Evolutionary conservation across 805 yeast genomes (phyloP), one percentile per base, ranked within the genome.

Genomic region (Debaryomyces tyrocola): DNA sequence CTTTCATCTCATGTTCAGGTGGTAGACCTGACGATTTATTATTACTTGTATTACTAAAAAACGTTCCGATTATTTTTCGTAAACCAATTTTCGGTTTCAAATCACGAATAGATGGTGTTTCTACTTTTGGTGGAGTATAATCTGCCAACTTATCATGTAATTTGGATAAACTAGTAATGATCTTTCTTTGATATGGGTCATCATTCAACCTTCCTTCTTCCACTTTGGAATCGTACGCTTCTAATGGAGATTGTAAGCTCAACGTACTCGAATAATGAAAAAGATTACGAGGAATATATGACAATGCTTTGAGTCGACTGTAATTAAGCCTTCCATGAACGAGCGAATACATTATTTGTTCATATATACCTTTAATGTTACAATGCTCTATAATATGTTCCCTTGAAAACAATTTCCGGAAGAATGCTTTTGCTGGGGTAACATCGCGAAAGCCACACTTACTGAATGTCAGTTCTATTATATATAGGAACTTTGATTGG

Each of bases 151-250:
- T 70, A 4, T 67, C 59, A 61, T 90, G 87, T 14, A 92, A 72
- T 1, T 67, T 62, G 15, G 86, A 79, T 47, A 92, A 67, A 11
- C 77, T 78, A 14, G 78, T 63, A 35, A 92, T 79, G 46, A 90
- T 85, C 27, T 80, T 78, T 35, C 96, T 74, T 66, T 92, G 98
- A 63, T 85, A 85, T 17, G 80, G 82, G 60, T 92, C 99, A 55
- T 86, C 87, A 47, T 80, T 73, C 20, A 87, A 67, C 46, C 67
- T 70, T 0, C 84, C 83, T 11, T 63, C 40, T n/a, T 69, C 60
- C 3, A 82, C 81, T 21, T 76, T 61, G 35, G 66, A 48, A 45
- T 82, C 75, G 52, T 83, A 83, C 47, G 76, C 78, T 46, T 74
- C 70, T 8, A 83, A 48, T 1, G 86, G 87, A 1, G 79, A 69